Conservation (phyloP, 164 flowering plant genomes). For the Annona cherimola region DNA sequence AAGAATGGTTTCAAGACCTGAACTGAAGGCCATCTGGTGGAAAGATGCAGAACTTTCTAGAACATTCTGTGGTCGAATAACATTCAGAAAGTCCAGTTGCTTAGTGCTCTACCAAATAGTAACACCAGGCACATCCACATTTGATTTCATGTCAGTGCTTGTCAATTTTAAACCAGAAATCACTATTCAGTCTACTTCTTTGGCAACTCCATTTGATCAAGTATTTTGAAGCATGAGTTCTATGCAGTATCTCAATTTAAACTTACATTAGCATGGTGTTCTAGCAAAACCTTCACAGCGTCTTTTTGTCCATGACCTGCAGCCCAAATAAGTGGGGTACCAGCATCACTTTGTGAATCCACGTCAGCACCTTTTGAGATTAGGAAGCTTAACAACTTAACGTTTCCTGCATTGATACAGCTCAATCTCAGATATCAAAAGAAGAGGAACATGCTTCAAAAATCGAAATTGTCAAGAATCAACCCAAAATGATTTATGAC, state of each 20-base stretch:
- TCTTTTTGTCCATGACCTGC: conserved; percentile 84
- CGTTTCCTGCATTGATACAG: conserved; percentile 47
- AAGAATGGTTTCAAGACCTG: no score
- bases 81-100: no score
- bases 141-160: no score
- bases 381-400: conserved; percentile 54
- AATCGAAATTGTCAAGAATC: background rate
- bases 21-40: no score
- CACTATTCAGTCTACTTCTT: no score
- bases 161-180: no score
- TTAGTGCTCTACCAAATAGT: no score
- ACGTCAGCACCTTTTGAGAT: conserved; percentile 58
- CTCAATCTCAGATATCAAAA: background rate
- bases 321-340: conserved; percentile 90
- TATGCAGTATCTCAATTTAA: background rate
- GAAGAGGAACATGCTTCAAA: background rate
- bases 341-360: conserved; percentile 85
- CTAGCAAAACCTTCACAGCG: conserved; percentile 67
- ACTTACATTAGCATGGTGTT: conserved; percentile 73
- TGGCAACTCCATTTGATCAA: no score
- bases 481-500: background rate
- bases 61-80: no score
- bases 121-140: no score
- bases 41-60: no score
- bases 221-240: background rate